These are phyloP conservation scores for Alternaria sp. DNA, from an alignment of 2,329 filamentous ascomycete species.

Conservation along the genomic window DNA sequence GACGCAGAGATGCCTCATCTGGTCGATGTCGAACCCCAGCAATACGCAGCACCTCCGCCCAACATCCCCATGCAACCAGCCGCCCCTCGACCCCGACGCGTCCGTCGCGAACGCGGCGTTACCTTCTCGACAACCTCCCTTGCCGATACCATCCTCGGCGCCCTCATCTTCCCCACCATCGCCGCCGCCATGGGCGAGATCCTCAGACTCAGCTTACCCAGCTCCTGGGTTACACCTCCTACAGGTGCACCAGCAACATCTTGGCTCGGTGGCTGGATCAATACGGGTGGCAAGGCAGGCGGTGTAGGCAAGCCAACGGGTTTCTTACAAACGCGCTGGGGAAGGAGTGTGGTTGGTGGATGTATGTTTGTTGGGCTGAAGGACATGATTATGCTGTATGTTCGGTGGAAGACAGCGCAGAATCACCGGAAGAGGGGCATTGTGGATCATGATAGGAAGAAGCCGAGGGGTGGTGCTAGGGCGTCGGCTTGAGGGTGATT, in stretches of 20 bases:
- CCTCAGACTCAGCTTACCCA: conserved; percentile 71
- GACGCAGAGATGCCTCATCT: conserved; percentile 18
- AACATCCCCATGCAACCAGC: conserved; percentile 31
- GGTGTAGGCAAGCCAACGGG: conserved; percentile 59
- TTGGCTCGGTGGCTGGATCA: conserved; percentile 31
- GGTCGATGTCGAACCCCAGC: conserved; percentile 13
- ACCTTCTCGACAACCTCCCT: conserved; percentile 62
- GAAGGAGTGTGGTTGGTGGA: conserved; percentile 84
- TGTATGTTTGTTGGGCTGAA: conserved; percentile 88
- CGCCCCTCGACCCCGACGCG: conserved; percentile 30
- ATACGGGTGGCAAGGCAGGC: conserved; percentile 13
- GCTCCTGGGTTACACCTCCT: conserved; percentile 64
- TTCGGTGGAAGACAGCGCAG: conserved; percentile 57
- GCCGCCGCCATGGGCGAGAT: conserved; percentile 79
- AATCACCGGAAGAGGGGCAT: conserved; percentile 55
- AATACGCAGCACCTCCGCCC: conserved; percentile 38
- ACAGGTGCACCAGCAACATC: conserved; percentile 20
- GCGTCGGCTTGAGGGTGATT: not conserved
- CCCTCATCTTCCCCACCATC: conserved; percentile 80
- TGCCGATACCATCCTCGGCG: conserved; percentile 67
- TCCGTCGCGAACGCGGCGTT: conserved; percentile 55
- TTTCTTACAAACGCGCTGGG: conserved; percentile 84
- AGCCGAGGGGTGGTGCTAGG: not conserved
- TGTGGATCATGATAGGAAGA: conserved; percentile 45
- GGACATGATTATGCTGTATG: conserved; percentile 68